Conservation (phyloP, 1,284 basidiomycete genomes). For the Mycosarcoma mackinlayi region DNA sequence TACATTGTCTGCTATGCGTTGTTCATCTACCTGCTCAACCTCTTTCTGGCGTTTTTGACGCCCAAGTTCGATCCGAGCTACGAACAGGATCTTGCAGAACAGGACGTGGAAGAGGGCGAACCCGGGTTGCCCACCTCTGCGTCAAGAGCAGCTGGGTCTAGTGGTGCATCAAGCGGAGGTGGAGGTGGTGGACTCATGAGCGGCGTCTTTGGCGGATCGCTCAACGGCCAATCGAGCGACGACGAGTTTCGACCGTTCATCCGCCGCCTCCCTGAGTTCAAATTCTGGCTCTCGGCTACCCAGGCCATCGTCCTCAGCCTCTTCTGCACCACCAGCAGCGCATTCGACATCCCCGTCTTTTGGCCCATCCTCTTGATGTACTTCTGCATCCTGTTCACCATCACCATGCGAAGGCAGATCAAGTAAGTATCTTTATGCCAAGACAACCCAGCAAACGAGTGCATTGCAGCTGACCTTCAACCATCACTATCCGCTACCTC, state of each 20-base stretch:
- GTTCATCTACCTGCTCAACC: constrained; percentile 69
- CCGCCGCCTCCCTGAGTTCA: constrained; percentile 92
- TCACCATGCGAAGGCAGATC: constrained; percentile 70
- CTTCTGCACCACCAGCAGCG: constrained; percentile 67
- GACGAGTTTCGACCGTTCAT: constrained; percentile 80
- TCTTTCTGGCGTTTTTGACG: constrained; percentile 87
- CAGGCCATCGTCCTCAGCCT: constrained; percentile 85
- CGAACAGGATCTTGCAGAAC: constrained; percentile 89
- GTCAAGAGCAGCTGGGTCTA: not conserved
- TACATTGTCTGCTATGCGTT: constrained; percentile 75
- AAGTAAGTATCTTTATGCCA: constrained; percentile 55
- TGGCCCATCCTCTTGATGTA: constrained; percentile 97
- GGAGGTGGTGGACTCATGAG: constrained; percentile 60
- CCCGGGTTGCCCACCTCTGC: constrained; percentile 68
- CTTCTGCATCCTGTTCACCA: constrained; percentile 69
- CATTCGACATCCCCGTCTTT: constrained; percentile 94
- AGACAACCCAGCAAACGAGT: not conserved
- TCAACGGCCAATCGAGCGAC: constrained; percentile 38
- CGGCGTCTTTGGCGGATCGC: constrained; percentile 71
- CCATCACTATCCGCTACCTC: not conserved
- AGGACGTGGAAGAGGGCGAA: constrained; percentile 95
- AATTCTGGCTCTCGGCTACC: constrained; percentile 88
- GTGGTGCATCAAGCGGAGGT: constrained; percentile 12
- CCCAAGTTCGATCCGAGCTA: constrained; percentile 96
- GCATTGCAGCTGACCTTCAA: not conserved